Base-by-base conservation (phyloP, 441 rosid species). In the Pelargonium australe region DNA sequence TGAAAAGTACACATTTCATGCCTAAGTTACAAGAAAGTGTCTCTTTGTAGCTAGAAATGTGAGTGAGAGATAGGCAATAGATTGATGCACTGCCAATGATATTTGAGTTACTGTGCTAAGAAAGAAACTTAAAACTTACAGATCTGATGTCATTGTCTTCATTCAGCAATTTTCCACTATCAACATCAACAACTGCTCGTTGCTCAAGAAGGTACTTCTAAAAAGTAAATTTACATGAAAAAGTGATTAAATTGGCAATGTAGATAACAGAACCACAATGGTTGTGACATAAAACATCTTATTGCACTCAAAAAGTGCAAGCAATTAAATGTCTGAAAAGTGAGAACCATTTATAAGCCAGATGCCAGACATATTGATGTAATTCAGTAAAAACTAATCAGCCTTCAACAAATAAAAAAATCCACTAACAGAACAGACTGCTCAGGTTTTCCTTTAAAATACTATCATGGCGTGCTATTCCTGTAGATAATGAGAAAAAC, bases 121-220 rank as follows among this genome's bases (percentile, higher is more conserved):
- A 20, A 19, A 55, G 20, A 34, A 63, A 69, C 64, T 62, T 66
- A n/a, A 68, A 78, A 86, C 98, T 79, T 83, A 94, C 98, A 80
- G 96, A 83, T 94, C 98, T 86, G 73, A 94, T 68, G 80, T 94
- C 98, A 80, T 78, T 87, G 79, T 94, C 98, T 82, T 94, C 98
- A 72, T 94, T 94, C 71, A 94, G 96, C 75, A 88, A 80, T 77
- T 85, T 91, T 31, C 96, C 88, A 70, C 95, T 90, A 81, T 94
- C 97, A 70, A 63, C 82, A 75, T 91, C 92, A 75, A 91, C 75
- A 71, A 89, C 85, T 34, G 98, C 98, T 45, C 87, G 85, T 82
- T 91, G 89, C 85, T 94, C 98, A 31, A 94, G 95, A 80, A 94
- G 95, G 81, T 89, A 91, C 78, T 83, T 89, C 98, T 91, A 72